phyloP scores from a whole-genome alignment of 1,284 basidiomycete species.

The Leccinum pseudoinsigne region DNA sequence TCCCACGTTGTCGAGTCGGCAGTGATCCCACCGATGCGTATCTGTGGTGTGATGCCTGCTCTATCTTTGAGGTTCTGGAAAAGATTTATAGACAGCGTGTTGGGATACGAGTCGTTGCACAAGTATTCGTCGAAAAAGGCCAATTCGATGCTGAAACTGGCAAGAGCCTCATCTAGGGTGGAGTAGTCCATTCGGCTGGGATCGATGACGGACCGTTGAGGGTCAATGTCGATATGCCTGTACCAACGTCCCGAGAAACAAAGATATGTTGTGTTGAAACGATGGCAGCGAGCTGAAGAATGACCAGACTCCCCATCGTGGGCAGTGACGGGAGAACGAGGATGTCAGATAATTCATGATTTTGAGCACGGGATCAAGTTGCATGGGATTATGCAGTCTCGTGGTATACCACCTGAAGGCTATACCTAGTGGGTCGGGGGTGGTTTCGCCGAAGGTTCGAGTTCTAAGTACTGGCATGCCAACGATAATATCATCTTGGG shows the following conservation, averaged over 20 bases:
- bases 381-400: background rate
- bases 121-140: conserved; percentile 49
- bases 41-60: conserved; percentile 44
- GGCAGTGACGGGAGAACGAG: background rate
- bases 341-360: background rate
- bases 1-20: conserved; percentile 53
- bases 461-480: background rate
- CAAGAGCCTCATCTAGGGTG: conserved; percentile 43
- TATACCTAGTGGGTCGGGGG: background rate
- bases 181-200: conserved; percentile 42
- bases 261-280: conserved; percentile 15
- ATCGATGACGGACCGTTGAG: conserved; percentile 42
- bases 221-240: conserved; percentile 26
- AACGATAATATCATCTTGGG: background rate
- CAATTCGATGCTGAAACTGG: conserved; percentile 53
- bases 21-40: conserved; percentile 52
- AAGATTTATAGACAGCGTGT: conserved; percentile 41
- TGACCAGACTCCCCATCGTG: conserved; percentile 12
- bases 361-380: conserved; percentile 4
- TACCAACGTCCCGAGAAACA: conserved; percentile 5
- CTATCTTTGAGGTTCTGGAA: conserved; percentile 45
- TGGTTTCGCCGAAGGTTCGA: background rate
- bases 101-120: conserved; percentile 44
- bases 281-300: conserved; percentile 8
- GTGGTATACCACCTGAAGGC: background rate